Conservation (phyloP, 164 flowering plant species). For the Vitis rupestris region DNA sequence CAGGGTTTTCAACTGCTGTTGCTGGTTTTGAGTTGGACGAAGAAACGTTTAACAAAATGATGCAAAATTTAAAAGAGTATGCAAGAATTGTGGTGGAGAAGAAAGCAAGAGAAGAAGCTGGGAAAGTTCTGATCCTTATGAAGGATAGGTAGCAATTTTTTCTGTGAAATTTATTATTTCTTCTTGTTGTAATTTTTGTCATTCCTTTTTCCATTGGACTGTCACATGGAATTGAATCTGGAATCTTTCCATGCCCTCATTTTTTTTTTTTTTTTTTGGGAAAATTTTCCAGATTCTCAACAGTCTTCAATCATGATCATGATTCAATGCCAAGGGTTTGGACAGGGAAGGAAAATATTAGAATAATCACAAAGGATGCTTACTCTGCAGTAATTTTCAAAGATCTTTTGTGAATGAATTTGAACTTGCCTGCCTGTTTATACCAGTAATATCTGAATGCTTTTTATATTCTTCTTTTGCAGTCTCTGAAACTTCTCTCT, state of each 20-base stretch:
- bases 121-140: conserved; percentile 67
- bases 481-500: conserved; percentile 65
- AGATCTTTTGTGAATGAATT: neutral
- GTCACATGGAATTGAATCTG: too few relatives aligned
- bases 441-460: neutral
- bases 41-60: conserved; percentile 38
- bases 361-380: conserved; percentile 61
- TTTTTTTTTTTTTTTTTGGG: neutral
- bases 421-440: neutral
- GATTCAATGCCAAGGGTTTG: conserved; percentile 83
- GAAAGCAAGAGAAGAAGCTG: conserved; percentile 83
- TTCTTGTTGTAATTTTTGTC: neutral
- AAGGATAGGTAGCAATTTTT: conserved; percentile 57
- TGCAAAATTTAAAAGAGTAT: conserved; percentile 37
- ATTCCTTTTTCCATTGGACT: too few relatives aligned
- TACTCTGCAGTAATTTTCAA: conserved; percentile 46
- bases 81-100: conserved; percentile 56
- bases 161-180: neutral
- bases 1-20: conserved; percentile 39
- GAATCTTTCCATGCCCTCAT: too few relatives aligned
- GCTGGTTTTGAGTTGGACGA: conserved; percentile 63
- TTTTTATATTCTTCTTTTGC: conserved; percentile 17
- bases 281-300: conserved; percentile 51
- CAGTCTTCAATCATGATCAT: conserved; percentile 57
- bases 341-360: conserved; percentile 82